Conservation (phyloP, 2,329 filamentous ascomycete genomes). For the Trichoderma sp. region DNA sequence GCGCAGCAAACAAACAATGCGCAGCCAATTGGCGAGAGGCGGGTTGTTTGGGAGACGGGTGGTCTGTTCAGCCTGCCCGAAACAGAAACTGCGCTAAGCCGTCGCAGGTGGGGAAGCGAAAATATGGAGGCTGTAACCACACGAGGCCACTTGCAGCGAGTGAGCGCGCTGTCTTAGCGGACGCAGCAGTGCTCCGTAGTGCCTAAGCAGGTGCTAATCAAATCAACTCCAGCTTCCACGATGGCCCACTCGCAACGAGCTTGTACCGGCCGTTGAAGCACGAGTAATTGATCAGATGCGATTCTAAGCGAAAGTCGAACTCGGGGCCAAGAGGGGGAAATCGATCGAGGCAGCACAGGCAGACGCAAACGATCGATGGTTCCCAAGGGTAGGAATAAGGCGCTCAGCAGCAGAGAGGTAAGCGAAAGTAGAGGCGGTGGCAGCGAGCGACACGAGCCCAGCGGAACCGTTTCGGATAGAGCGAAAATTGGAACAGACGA, state of each 20-base stretch:
- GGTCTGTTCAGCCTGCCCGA: conserved; percentile 11
- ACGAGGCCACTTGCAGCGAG: neutral
- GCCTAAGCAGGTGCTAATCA: neutral
- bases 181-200: neutral
- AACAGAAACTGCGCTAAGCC: conserved; percentile 16
- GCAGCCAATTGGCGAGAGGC: conserved; percentile 11
- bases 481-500: conserved; percentile 7
- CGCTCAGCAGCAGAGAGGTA: neutral
- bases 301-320: neutral
- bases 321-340: neutral
- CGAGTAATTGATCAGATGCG: neutral
- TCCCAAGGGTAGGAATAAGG: neutral
- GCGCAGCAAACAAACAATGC: conserved; percentile 16
- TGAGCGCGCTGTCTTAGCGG: neutral
- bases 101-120: conserved; percentile 7
- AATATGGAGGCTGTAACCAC: conserved; percentile 13
- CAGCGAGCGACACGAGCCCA: conserved; percentile 19
- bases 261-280: neutral
- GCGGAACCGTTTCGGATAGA: conserved; percentile 17
- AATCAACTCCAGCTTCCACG: conserved; percentile 1
- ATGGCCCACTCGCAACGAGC: conserved; percentile 2
- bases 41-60: conserved; percentile 20
- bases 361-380: neutral
- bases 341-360: neutral
- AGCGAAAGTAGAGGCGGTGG: conserved; percentile 9